Conservation (phyloP, 2,329 filamentous ascomycete species). For the Colletotrichum neosansevieriae region DNA sequence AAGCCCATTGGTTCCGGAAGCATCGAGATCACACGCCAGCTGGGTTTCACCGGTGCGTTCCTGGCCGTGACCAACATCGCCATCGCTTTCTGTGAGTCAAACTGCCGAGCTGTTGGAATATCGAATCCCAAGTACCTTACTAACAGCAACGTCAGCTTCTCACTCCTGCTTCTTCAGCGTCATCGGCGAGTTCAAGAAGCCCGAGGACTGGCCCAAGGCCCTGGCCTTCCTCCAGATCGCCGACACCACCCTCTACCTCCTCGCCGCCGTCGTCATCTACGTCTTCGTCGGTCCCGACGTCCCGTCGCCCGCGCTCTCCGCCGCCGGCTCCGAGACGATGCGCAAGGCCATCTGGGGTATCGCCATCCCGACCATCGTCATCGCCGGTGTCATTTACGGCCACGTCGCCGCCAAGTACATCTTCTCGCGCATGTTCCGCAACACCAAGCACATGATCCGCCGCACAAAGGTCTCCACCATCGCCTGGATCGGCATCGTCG, state of each 20-base stretch:
- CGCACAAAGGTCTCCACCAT: slow-evolving; percentile 62
- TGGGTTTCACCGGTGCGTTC: slow-evolving; percentile 66
- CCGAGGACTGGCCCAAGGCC: slow-evolving; percentile 68
- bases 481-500: slow-evolving; percentile 70
- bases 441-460: slow-evolving; percentile 66
- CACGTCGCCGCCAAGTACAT: slow-evolving; percentile 75
- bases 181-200: slow-evolving; percentile 72
- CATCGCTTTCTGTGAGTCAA: slow-evolving; percentile 67
- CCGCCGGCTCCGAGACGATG: slow-evolving; percentile 63
- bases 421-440: slow-evolving; percentile 72
- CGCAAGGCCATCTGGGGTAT: slow-evolving; percentile 76
- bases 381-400: slow-evolving; percentile 78
- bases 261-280: slow-evolving; percentile 76
- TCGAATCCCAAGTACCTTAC: background rate
- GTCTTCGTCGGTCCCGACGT: slow-evolving; percentile 72
- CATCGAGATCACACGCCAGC: slow-evolving; percentile 51
- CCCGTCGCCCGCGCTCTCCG: slow-evolving; percentile 74
- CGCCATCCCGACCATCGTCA: slow-evolving; percentile 76
- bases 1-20: slow-evolving; percentile 51
- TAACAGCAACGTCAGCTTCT: slow-evolving; percentile 50
- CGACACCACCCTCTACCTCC: slow-evolving; percentile 72
- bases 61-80: slow-evolving; percentile 73
- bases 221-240: slow-evolving; percentile 62
- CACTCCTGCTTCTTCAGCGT: slow-evolving; percentile 78
- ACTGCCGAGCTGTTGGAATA: background rate